Evolutionary conservation across 1,284 basidiomycete species (phyloP), one percentile per base, ranked within the genome.

Genomic region (Cystobasidium slooffiae): DNA sequence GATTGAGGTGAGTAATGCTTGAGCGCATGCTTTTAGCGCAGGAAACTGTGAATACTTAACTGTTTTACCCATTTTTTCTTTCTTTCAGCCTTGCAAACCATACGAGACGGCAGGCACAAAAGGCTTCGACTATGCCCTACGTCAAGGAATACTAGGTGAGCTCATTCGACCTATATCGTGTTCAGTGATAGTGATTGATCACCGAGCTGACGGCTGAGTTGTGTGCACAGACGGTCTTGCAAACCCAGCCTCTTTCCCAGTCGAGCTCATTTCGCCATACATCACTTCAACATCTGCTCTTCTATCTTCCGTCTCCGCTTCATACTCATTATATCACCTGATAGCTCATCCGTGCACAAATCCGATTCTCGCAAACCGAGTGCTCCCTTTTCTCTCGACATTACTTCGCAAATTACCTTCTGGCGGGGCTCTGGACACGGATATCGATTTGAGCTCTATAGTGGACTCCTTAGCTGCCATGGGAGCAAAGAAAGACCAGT

Each of bases 141-240:
- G 70, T 8, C 18, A 73, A 46, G 70, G 70, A 24, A 64, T 73
- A 22, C 43, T 73, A 18, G 63, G 70, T 73, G 20, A 66, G 70
- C 43, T 39, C 59, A 20, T 47, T 62, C 41, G 12, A n/a, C 12
- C 46, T 51, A 51, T 20, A 51, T 20, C 12, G 10, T 49, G 14
- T 53, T 31, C 14, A 20, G 6, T 68, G 37, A n/a, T 31, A 31
- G 31, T 31, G 31, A 31, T 31, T 31, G 31, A 31, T 31, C 31
- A 31, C 31, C 31, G 31, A 2, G 31, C 31, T 5, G 31, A 31
- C 31, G 31, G 31, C 31, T 5, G 31, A 31, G 1, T 1, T 31
- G 31, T 47, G n/a, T 24, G 5, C 46, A n/a, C 31, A 73, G 70
- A 20, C 31, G 70, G 70, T 7, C 51, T 73, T 22, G 55, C 20